Evolutionary conservation across 192 early-diverging fungal species (phyloP).

Genomic region (Pecoramyces ruminantium): DNA sequence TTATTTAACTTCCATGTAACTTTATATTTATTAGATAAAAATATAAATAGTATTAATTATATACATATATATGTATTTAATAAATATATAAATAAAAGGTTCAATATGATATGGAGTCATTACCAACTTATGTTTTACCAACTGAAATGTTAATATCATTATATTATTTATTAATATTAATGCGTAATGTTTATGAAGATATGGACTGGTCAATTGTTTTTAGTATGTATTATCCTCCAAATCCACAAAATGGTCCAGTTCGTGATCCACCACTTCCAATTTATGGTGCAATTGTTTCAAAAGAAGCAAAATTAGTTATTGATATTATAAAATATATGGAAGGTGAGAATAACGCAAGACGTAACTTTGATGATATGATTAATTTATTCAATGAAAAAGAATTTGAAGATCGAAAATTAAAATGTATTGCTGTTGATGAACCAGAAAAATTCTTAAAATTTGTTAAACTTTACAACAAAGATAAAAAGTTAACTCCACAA

Average conservation of each 20-base stretch:
- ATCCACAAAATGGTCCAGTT: background rate
- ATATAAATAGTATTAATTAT: too few species aligned
- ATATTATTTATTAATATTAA: background rate
- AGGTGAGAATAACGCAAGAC: background rate
- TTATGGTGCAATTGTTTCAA: background rate
- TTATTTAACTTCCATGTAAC: too few species aligned
- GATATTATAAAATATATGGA: background rate
- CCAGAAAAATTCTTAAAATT: background rate
- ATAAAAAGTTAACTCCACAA: background rate
- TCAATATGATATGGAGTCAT: background rate
- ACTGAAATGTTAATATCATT: background rate
- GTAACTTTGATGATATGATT: background rate
- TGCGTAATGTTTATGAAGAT: background rate
- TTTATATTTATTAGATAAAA: too few species aligned
- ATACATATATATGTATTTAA: background rate
- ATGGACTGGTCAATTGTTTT: background rate
- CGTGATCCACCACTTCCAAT: background rate
- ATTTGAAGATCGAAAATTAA: background rate
- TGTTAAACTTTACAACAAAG: background rate
- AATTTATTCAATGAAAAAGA: background rate
- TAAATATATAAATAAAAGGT: background rate
- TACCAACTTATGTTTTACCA: background rate
- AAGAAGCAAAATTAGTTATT: background rate
- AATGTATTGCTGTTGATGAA: background rate
- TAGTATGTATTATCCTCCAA: background rate